These are phyloP conservation scores for Ambrosiella cleistominuta DNA, from an alignment of 2,329 filamentous ascomycete species.

Conservation along the genomic window DNA sequence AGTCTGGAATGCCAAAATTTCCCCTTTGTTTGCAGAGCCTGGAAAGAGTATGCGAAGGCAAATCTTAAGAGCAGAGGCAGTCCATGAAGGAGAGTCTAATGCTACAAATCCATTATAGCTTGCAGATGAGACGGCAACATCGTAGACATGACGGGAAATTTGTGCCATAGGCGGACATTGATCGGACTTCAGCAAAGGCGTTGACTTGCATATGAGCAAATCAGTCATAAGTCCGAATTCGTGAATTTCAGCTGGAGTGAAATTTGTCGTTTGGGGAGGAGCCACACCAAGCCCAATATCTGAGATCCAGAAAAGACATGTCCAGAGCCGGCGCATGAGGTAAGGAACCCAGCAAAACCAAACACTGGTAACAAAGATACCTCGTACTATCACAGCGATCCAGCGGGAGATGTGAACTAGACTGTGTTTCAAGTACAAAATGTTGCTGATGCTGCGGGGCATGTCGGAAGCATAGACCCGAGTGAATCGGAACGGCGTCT, in stretches of 20 bases:
- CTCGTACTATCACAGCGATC: conserved; percentile 60
- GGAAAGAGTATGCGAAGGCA: conserved; percentile 6
- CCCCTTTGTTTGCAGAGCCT: neutral
- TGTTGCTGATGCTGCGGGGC: conserved; percentile 64
- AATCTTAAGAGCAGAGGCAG: neutral
- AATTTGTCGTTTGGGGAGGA: neutral
- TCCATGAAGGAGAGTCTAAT: neutral
- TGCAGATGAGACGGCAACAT: conserved; percentile 4
- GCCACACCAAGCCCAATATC: conserved; percentile 44
- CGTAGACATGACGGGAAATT: conserved; percentile 7
- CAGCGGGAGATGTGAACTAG: conserved; percentile 54
- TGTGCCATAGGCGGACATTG: conserved; percentile 9
- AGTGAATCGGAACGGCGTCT: conserved; percentile 93
- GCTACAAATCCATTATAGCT: neutral
- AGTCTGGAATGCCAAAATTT: conserved; percentile 1
- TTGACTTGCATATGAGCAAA: conserved; percentile 18
- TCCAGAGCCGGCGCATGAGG: conserved; percentile 81
- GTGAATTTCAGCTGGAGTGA: neutral
- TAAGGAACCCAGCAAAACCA: conserved; percentile 85
- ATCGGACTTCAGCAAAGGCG: conserved; percentile 14
- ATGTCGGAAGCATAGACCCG: conserved; percentile 93
- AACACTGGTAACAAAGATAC: conserved; percentile 60
- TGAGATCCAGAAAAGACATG: conserved; percentile 84
- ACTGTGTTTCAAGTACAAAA: conserved; percentile 67
- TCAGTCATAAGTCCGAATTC: conserved; percentile 8